These are phyloP conservation scores for Calonectria multiphialidica DNA, from an alignment of 2,329 filamentous ascomycete species.

Conservation along the genomic window DNA sequence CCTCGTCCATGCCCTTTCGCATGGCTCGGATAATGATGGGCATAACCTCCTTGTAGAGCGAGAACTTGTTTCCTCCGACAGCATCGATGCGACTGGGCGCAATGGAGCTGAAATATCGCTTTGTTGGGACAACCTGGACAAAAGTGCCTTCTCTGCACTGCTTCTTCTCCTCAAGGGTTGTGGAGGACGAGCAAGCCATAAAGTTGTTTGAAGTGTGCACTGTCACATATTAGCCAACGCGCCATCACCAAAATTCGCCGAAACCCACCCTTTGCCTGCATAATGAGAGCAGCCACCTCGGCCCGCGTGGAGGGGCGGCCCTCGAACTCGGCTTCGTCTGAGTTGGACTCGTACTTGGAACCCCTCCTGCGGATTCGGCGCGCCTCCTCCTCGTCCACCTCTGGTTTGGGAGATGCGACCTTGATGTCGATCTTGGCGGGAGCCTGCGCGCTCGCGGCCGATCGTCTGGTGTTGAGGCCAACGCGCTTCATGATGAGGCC, in stretches of 20 bases:
- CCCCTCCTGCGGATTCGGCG: slow-evolving; percentile 28
- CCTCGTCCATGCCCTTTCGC: slow-evolving; percentile 30
- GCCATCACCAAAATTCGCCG: no score
- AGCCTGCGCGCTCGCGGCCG: background rate
- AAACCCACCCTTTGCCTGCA: slow-evolving; percentile 48
- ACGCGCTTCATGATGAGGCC: slow-evolving; percentile 51
- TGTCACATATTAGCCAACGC: slow-evolving; percentile 35
- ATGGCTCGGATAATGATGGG: slow-evolving; percentile 41
- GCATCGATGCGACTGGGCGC: slow-evolving; percentile 21
- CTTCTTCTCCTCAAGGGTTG: slow-evolving; percentile 22
- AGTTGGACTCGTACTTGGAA: background rate
- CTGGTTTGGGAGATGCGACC: background rate
- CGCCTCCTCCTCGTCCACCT: slow-evolving; percentile 20
- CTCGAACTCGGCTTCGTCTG: slow-evolving; percentile 8
- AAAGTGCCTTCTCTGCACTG: slow-evolving; percentile 18
- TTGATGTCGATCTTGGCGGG: background rate
- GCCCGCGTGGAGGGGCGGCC: slow-evolving; percentile 25
- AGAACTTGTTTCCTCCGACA: slow-evolving; percentile 42
- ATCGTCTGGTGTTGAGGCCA: slow-evolving; percentile 22
- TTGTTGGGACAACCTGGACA: slow-evolving; percentile 41
- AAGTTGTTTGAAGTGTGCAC: slow-evolving; percentile 43
- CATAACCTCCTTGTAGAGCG: slow-evolving; percentile 40
- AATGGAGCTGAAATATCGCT: slow-evolving; percentile 43
- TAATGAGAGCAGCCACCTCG: slow-evolving; percentile 23
- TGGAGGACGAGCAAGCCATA: slow-evolving; percentile 29